A percentile compares a stretch with the other conserved stretches of the same genome.
Evolutionary conservation across 2,329 filamentous ascomycete species (phyloP).

Genomic region (Coniosporium tulheliwenetii): DNA sequence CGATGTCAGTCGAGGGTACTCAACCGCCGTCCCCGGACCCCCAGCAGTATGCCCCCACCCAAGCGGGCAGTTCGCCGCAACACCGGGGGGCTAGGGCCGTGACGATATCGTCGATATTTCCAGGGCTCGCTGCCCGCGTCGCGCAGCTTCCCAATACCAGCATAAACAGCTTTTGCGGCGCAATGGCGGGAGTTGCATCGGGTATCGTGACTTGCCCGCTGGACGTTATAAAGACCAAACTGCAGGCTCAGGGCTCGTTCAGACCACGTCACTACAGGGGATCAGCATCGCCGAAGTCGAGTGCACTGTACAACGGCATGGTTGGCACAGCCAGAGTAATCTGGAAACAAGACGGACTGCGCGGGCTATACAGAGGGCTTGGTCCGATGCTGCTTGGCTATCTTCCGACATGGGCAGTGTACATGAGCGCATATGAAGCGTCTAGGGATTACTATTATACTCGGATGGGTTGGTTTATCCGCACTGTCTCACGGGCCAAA

Average conservation of each 20-base stretch:
- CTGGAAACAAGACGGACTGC: conserved; percentile 73
- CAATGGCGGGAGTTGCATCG: conserved; percentile 78
- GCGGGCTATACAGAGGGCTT: conserved; percentile 82
- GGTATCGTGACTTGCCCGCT: conserved; percentile 92
- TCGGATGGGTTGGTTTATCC: conserved; percentile 31
- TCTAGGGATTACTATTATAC: conserved; percentile 61
- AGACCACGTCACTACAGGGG: conserved; percentile 15
- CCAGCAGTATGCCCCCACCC: conserved; percentile 3
- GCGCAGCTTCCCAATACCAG: conserved; percentile 36
- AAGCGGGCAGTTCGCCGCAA: too few species aligned
- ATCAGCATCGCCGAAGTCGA: conserved; percentile 18
- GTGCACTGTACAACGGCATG: conserved; percentile 64
- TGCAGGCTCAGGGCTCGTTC: conserved; percentile 90
- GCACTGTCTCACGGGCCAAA: neutral
- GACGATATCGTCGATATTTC: conserved; percentile 8
- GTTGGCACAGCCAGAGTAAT: conserved; percentile 76
- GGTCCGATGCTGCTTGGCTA: conserved; percentile 93
- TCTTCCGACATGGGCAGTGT: conserved; percentile 94
- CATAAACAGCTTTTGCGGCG: conserved; percentile 74
- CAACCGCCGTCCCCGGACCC: conserved; percentile 13
- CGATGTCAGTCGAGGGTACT: conserved; percentile 18
- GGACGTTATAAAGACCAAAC: conserved; percentile 97
- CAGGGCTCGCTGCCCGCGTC: conserved; percentile 21
- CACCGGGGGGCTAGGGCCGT: too few species aligned
- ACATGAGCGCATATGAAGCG: conserved; percentile 90